Conservation (phyloP, 306 rosid species). For the Acacia acuminata region DNA sequence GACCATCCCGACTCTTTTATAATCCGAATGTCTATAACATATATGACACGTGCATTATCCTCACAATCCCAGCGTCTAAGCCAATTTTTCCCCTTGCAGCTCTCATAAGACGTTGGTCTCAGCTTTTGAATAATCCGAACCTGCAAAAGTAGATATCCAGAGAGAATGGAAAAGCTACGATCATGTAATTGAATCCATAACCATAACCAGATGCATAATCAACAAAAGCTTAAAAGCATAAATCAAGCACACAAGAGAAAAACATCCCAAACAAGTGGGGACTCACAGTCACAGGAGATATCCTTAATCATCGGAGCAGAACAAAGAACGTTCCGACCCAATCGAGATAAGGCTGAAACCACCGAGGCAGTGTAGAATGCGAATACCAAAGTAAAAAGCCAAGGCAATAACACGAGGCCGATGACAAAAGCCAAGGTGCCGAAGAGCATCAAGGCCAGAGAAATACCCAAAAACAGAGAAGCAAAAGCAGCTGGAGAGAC, state of each 20-base stretch:
- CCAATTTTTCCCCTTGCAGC: background rate
- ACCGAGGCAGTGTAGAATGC: constrained; percentile 37
- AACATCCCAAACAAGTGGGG: background rate
- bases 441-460: constrained; percentile 44
- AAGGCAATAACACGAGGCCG: constrained; percentile 43
- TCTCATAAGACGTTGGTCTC: background rate
- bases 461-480: constrained; percentile 49
- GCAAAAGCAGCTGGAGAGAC: constrained; percentile 41
- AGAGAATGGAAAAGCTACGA: background rate
- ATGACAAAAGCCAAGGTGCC: constrained; percentile 32
- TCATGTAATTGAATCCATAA: background rate
- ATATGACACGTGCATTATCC: background rate
- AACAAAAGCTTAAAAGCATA: background rate
- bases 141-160: background rate
- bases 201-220: background rate
- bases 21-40: background rate
- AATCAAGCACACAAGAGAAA: background rate
- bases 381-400: constrained; percentile 32
- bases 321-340: constrained; percentile 25
- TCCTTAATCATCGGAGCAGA: background rate
- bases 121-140: background rate
- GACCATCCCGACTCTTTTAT: background rate
- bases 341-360: constrained; percentile 25
- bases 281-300: background rate
- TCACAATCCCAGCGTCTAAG: background rate